Conservation (phyloP, 2,329 filamentous ascomycete genomes). For the Hypoxylon sp. region DNA sequence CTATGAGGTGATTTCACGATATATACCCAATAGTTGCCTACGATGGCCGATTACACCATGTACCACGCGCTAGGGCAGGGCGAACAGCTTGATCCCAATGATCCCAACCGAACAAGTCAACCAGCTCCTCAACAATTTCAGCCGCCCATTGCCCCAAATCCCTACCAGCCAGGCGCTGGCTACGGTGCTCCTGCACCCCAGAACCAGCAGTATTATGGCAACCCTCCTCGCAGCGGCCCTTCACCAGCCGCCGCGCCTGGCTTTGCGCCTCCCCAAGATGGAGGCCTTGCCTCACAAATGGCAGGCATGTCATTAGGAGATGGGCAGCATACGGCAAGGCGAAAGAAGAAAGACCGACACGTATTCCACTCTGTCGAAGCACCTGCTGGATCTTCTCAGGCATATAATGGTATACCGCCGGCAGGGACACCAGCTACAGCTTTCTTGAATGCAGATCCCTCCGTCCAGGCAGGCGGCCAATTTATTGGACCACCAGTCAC, state of each 20-base stretch:
- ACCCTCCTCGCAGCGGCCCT: constrained; percentile 51
- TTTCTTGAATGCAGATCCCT: constrained; percentile 70
- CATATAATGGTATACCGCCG: constrained; percentile 77
- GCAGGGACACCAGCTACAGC: constrained; percentile 66
- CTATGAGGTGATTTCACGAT: constrained; percentile 2
- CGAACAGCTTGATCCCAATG: constrained; percentile 66
- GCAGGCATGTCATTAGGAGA: constrained; percentile 78
- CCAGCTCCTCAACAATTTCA: constrained; percentile 69
- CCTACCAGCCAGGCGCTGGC: constrained; percentile 62
- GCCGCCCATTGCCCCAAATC: constrained; percentile 65
- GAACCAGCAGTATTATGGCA: constrained; percentile 58
- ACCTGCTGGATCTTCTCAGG: constrained; percentile 73
- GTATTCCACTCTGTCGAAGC: constrained; percentile 90
- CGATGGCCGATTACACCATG: constrained; percentile 68
- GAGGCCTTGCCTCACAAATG: constrained; percentile 78
- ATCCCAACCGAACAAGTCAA: constrained; percentile 65
- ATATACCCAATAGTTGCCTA: constrained; percentile 4
- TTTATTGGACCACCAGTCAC: constrained; percentile 61
- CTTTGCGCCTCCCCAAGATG: constrained; percentile 59
- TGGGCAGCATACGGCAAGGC: constrained; percentile 66
- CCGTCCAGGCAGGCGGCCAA: constrained; percentile 59
- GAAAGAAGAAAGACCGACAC: constrained; percentile 95
- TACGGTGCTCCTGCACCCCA: constrained; percentile 57
- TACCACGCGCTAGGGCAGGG: constrained; percentile 70
- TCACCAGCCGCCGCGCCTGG: constrained; percentile 53